Evolutionary conservation across 2,329 filamentous ascomycete species (phyloP).

Genomic region (Escovopsis weberi): DNA sequence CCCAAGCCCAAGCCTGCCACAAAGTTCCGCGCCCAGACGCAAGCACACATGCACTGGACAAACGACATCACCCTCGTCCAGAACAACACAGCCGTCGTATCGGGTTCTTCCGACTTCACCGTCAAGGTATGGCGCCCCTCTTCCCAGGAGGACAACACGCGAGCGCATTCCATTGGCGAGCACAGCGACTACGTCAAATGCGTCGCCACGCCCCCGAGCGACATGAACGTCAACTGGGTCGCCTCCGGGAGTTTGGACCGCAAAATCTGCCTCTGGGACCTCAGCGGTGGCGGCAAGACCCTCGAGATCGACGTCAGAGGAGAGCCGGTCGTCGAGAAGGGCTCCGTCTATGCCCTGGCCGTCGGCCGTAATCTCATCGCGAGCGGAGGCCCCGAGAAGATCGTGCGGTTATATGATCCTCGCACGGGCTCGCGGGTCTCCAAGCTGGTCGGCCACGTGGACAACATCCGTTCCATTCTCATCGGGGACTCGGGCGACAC

Average conservation of each 20-base stretch:
- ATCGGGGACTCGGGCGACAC: constrained; percentile 80
- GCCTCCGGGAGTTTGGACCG: constrained; percentile 88
- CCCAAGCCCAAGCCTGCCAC: constrained; percentile 30
- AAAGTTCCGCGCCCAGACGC: constrained; percentile 44
- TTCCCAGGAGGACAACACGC: constrained; percentile 37
- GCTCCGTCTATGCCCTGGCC: constrained; percentile 83
- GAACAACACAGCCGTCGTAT: constrained; percentile 65
- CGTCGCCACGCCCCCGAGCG: constrained; percentile 55
- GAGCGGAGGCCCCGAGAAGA: constrained; percentile 86
- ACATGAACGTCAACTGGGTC: constrained; percentile 62
- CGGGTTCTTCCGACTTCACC: constrained; percentile 83
- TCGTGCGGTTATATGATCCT: constrained; percentile 83
- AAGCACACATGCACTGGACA: constrained; percentile 89
- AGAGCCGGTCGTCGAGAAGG: constrained; percentile 76
- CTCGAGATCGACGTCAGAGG: constrained; percentile 75
- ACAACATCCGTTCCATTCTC: constrained; percentile 83
- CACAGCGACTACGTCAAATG: constrained; percentile 97
- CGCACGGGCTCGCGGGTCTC: constrained; percentile 80
- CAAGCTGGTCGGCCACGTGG: constrained; percentile 92
- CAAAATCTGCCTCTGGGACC: constrained; percentile 85
- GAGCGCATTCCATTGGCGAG: constrained; percentile 61
- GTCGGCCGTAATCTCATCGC: constrained; percentile 70
- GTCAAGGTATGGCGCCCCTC: constrained; percentile 85
- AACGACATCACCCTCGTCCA: constrained; percentile 79
- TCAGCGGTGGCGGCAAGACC: constrained; percentile 73